Base-by-base conservation (phyloP, 2,329 filamentous ascomycete species). In the Dactylellina cionopaga region DNA sequence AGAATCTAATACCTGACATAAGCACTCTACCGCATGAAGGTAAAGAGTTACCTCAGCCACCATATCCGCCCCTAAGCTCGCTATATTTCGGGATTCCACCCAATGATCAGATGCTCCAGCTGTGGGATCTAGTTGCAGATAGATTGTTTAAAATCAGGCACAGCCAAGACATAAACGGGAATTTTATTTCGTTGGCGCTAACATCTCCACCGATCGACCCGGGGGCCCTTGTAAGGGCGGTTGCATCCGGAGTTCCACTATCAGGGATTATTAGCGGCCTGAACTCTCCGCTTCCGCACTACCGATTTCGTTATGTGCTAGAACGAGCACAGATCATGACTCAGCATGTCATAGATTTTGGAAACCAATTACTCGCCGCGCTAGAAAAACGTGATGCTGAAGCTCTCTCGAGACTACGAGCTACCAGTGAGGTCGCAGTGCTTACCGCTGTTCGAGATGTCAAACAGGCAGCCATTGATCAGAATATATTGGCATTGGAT, bases 121-220 rank as follows among this genome's bases (percentile, higher is more conserved):
- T 78, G 5, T 41, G 78, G 3, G 70, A 73, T 37, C 69, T 35
- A 2, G 77, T 81, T 10, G 76, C 79, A 43, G 77, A 80, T 49
- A 72, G 80, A 0, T 75, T 80, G n/a, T 80, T 73, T 75, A 80
- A 80, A 63, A 79, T 80, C 51, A 76, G 78, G 5, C 59, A 80
- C 74, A 77, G 70, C 41, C 71, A 68, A 54, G 76, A 81, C 56
- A 79, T 80, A 62, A 74, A 79, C 27, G 80, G 80, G 3, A 51
- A 66, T 9, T 10, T 52, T 7, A 24, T 65, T 2, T 35, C 17
- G 6, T 68, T 78, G 13, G 24, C 75, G 6, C 75, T 81, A 1
- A 77, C 39, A 11, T 77, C 77, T 15, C 78, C 79, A 10, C 77
- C 76, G 19, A 71, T 80, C n/a, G 78, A 80, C 52, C 75, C 77